A percentile compares a stretch with the other conserved stretches of the same genome.
These are phyloP conservation scores for Mycena indigotica DNA, from an alignment of 768 basidiomycete species.

Conservation along the genomic window DNA sequence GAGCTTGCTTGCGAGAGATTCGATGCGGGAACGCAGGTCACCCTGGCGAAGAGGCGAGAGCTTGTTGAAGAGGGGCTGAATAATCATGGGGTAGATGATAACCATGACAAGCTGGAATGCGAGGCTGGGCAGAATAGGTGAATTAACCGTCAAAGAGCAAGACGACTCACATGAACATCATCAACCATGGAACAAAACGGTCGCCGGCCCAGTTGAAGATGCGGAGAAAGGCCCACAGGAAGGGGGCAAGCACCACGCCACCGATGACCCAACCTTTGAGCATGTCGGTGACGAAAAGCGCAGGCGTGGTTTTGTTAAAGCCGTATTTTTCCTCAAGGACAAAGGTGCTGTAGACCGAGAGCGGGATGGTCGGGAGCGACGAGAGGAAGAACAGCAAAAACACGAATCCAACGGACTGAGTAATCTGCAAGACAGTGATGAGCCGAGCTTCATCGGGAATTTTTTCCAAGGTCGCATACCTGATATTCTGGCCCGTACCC, in stretches of 20 bases:
- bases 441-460: not conserved
- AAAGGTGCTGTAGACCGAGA: constrained; percentile 86
- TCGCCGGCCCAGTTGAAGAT: constrained; percentile 94
- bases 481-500: constrained; percentile 76
- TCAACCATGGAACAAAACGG: constrained; percentile 89
- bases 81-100: constrained; percentile 78
- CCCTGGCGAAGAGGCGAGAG: constrained; percentile 82
- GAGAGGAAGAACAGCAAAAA: constrained; percentile 67
- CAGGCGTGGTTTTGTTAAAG: constrained; percentile 91
- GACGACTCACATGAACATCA: constrained; percentile 80
- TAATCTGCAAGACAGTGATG: constrained; percentile 55
- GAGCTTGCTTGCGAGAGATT: constrained; percentile 74
- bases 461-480: constrained; percentile 52
- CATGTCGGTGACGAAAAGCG: constrained; percentile 75
- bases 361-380: constrained; percentile 70
- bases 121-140: constrained; percentile 49
- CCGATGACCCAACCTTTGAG: constrained; percentile 78
- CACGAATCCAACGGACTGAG: constrained; percentile 80
- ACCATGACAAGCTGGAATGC: constrained; percentile 84
- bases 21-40: constrained; percentile 76
- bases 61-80: constrained; percentile 98
- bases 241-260: constrained; percentile 76
- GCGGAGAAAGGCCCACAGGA: constrained; percentile 83
- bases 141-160: not conserved
- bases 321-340: constrained; percentile 94